These are phyloP conservation scores for Ophiosphaerella narmari DNA, from an alignment of 2,329 filamentous ascomycete species.

Conservation along the genomic window DNA sequence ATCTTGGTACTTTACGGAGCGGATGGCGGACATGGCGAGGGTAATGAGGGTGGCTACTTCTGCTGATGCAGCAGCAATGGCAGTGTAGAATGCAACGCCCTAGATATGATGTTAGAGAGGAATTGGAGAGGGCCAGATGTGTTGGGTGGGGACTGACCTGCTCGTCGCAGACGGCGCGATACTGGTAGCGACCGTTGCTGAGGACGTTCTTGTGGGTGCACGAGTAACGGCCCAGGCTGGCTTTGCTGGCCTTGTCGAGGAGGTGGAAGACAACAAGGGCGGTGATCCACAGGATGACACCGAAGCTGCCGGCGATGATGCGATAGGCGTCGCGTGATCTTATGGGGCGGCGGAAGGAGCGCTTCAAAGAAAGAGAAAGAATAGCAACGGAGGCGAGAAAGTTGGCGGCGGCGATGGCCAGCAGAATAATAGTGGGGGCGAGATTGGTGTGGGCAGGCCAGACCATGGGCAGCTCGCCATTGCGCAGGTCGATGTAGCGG, in stretches of 20 bases:
- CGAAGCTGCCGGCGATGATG: slow-evolving; percentile 39
- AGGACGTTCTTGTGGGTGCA: slow-evolving; percentile 40
- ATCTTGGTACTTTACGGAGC: slow-evolving; percentile 29
- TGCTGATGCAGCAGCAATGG: slow-evolving; percentile 37
- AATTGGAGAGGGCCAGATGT: not conserved
- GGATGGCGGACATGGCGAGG: slow-evolving; percentile 36
- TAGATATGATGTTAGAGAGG: slow-evolving; percentile 23
- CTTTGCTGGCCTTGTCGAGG: slow-evolving; percentile 43
- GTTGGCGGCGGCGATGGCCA: slow-evolving; percentile 38
- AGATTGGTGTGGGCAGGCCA: slow-evolving; percentile 46
- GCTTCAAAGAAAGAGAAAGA: slow-evolving; percentile 38
- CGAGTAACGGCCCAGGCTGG: slow-evolving; percentile 42
- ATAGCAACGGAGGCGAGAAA: slow-evolving; percentile 42
- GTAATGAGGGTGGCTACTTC: slow-evolving; percentile 40
- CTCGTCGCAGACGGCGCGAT: slow-evolving; percentile 45
- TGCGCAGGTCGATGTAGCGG: slow-evolving; percentile 41
- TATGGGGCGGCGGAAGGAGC: slow-evolving; percentile 40
- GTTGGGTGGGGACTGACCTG: slow-evolving; percentile 28
- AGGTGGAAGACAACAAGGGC: slow-evolving; percentile 40
- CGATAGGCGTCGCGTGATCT: slow-evolving; percentile 42
- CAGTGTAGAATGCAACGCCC: slow-evolving; percentile 45
- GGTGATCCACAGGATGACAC: slow-evolving; percentile 40
- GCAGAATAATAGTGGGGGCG: slow-evolving; percentile 41
- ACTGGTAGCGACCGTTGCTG: slow-evolving; percentile 44
- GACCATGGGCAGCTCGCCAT: slow-evolving; percentile 44